These are phyloP conservation scores for Marasmius fiardii DNA, from an alignment of 1,284 basidiomycete species.

Conservation along the genomic window DNA sequence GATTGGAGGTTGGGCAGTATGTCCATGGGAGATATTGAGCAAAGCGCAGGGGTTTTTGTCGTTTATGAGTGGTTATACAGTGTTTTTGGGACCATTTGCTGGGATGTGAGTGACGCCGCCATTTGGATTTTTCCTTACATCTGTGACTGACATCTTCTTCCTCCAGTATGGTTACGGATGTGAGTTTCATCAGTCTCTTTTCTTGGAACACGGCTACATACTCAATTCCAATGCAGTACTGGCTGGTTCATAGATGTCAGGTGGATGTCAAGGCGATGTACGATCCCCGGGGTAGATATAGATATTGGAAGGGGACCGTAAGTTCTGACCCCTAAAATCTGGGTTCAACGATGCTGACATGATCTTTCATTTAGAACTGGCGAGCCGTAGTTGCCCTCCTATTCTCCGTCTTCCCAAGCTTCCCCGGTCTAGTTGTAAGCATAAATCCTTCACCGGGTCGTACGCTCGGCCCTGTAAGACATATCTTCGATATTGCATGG, in stretches of 20 bases:
- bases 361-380: slow-evolving; percentile 54
- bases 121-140: not conserved
- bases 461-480: slow-evolving; percentile 45
- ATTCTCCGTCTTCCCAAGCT: slow-evolving; percentile 57
- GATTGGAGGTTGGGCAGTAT: slow-evolving; percentile 64
- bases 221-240: slow-evolving; percentile 41
- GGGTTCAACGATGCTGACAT: slow-evolving; percentile 3
- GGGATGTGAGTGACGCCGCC: slow-evolving; percentile 60
- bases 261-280: slow-evolving; percentile 75
- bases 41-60: slow-evolving; percentile 47
- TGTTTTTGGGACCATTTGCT: slow-evolving; percentile 72
- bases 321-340: slow-evolving; percentile 21
- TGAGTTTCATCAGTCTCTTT: slow-evolving; percentile 29
- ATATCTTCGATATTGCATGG: slow-evolving; percentile 68
- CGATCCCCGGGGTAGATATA: slow-evolving; percentile 60
- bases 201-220: slow-evolving; percentile 8
- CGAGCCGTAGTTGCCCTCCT: slow-evolving; percentile 63
- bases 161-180: slow-evolving; percentile 62
- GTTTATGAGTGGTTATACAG: slow-evolving; percentile 70
- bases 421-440: slow-evolving; percentile 66
- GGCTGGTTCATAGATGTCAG: slow-evolving; percentile 58
- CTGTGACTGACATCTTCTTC: not conserved
- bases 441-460: slow-evolving; percentile 51
- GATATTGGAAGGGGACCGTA: slow-evolving; percentile 63
- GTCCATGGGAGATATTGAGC: slow-evolving; percentile 58